These are phyloP conservation scores for Penicillium paneum DNA, from an alignment of 2,329 filamentous ascomycete species.

Conservation along the genomic window DNA sequence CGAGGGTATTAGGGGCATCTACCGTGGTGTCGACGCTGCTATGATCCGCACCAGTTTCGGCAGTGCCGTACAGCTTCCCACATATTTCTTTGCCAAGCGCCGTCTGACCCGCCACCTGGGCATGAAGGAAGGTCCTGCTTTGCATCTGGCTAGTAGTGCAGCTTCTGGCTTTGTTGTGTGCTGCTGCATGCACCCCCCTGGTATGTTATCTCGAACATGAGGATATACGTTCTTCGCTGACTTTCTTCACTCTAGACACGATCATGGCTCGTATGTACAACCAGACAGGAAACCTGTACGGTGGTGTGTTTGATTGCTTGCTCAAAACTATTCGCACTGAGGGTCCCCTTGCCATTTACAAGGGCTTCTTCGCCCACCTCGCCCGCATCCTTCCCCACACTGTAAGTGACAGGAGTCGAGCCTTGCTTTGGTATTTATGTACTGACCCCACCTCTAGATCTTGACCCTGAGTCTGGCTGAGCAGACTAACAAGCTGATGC, in stretches of 20 bases:
- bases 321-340: conserved; percentile 88
- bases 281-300: conserved; percentile 96
- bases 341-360: conserved; percentile 90
- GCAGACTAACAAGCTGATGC: conserved; percentile 92
- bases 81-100: conserved; percentile 96
- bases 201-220: conserved; percentile 47
- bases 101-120: conserved; percentile 75
- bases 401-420: conserved; percentile 39
- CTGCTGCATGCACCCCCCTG: conserved; percentile 95
- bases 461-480: conserved; percentile 89
- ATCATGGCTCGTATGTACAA: conserved; percentile 99
- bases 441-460: conserved; percentile 52
- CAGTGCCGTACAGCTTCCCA: conserved; percentile 91
- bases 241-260: conserved; percentile 59
- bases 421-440: not conserved
- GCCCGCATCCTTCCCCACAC: conserved; percentile 94
- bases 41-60: conserved; percentile 97
- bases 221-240: not conserved
- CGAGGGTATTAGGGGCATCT: conserved; percentile 79
- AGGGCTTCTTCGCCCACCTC: conserved; percentile 93
- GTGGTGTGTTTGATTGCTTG: conserved; percentile 86
- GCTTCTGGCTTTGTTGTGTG: conserved; percentile 94
- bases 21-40: conserved; percentile 84
- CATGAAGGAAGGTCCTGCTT: conserved; percentile 83
- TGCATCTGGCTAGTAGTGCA: conserved; percentile 86